Conservation (phyloP, 2,329 filamentous ascomycete genomes). For the Pseudopyrenochaeta lycopersici region DNA sequence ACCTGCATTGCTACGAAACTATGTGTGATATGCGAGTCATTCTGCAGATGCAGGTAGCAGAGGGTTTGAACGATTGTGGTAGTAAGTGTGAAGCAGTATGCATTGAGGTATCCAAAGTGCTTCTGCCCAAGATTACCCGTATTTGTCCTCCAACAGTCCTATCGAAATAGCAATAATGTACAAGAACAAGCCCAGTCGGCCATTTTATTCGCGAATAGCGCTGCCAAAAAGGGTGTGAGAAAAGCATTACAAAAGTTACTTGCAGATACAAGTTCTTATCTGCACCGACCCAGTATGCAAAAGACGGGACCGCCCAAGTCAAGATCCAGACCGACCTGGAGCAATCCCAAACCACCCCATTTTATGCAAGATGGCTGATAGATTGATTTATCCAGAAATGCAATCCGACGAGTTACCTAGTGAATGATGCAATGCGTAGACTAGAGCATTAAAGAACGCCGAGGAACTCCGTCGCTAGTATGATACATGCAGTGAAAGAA, state of each 20-base stretch:
- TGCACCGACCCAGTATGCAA: constrained; percentile 14
- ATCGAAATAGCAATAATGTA: constrained; percentile 10
- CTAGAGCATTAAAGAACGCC: constrained; percentile 19
- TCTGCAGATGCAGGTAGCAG: not conserved
- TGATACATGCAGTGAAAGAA: constrained; percentile 34
- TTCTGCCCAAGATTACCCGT: not conserved
- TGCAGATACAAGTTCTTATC: constrained; percentile 16
- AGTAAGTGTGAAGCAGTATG: not conserved
- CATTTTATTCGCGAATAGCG: not conserved
- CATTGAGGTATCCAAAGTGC: not conserved
- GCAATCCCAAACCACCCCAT: constrained; percentile 12
- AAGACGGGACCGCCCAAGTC: constrained; percentile 9
- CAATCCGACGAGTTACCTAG: constrained; percentile 23
- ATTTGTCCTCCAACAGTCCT: not conserved
- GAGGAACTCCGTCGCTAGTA: constrained; percentile 44
- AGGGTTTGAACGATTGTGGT: not conserved
- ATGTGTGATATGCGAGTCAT: not conserved
- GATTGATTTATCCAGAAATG: constrained; percentile 37
- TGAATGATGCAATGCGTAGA: constrained; percentile 4
- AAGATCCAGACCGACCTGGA: constrained; percentile 4
- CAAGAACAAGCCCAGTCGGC: constrained; percentile 7
- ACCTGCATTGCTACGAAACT: constrained; percentile 10
- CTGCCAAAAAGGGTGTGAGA: constrained; percentile 17
- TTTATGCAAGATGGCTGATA: constrained; percentile 33
- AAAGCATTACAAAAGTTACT: constrained; percentile 33